Evolutionary conservation across 208 protist genomes (phyloP).

Genomic region (Leishmania major): DNA sequence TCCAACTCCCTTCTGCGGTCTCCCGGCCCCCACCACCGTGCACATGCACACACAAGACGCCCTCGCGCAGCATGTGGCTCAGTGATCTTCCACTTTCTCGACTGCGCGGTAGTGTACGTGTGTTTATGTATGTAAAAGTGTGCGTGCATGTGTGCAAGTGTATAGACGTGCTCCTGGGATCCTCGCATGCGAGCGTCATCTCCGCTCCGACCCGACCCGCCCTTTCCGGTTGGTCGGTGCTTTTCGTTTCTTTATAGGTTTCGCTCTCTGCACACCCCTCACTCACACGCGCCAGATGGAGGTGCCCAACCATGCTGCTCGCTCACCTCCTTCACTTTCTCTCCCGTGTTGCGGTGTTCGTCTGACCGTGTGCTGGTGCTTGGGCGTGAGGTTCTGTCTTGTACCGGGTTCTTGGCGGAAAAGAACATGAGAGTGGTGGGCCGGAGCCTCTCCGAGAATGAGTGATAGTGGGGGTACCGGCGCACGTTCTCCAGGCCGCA

Average conservation of each 20-base stretch:
- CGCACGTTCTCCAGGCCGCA: background rate
- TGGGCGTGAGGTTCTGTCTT: background rate
- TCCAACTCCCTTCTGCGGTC: background rate
- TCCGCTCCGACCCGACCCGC: background rate
- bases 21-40: background rate
- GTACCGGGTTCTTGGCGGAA: background rate
- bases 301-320: background rate
- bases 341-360: background rate
- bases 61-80: background rate
- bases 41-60: background rate
- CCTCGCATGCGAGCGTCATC: background rate
- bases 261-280: background rate
- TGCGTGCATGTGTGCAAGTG: constrained; percentile 8
- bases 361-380: background rate
- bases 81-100: background rate
- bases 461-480: background rate
- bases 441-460: background rate
- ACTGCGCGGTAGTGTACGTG: too few relatives aligned
- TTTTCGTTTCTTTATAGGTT: background rate
- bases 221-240: background rate
- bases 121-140: background rate
- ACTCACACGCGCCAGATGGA: background rate
- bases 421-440: background rate
- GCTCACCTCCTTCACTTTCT: background rate
- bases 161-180: background rate